These are phyloP conservation scores for Pestalotiopsis sp. DNA, from an alignment of 2,329 filamentous ascomycete species.

Conservation along the genomic window DNA sequence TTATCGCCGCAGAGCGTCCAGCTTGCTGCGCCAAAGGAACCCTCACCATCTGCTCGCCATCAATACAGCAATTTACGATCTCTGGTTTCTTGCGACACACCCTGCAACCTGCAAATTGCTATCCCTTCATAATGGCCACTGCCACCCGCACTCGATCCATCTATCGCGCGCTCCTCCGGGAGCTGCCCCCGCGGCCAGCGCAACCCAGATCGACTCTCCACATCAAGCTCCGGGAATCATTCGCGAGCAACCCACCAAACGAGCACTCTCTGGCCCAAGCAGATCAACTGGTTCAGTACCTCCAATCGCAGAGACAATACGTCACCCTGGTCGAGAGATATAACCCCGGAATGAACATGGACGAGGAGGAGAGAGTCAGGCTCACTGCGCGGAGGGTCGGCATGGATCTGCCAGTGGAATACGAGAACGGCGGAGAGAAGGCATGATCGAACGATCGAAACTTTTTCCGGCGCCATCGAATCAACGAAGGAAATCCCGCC, in stretches of 20 bases:
- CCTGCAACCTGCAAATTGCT: not conserved
- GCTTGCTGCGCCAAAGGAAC: not conserved
- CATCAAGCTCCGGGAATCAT: slow-evolving; percentile 65
- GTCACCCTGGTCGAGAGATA: slow-evolving; percentile 83
- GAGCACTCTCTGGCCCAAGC: slow-evolving; percentile 50
- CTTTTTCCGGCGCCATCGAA: not conserved
- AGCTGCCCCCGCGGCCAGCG: slow-evolving; percentile 73
- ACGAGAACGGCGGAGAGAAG: slow-evolving; percentile 23
- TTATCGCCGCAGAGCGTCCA: slow-evolving; percentile 2
- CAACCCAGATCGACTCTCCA: slow-evolving; percentile 68
- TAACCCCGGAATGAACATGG: slow-evolving; percentile 89
- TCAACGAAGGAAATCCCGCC: not conserved
- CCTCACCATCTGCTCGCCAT: not conserved
- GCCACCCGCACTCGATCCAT: slow-evolving; percentile 68
- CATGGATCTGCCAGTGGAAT: slow-evolving; percentile 81
- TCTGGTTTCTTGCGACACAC: not conserved
- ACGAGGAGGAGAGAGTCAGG: slow-evolving; percentile 80
- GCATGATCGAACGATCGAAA: not conserved
- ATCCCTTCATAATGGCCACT: slow-evolving; percentile 32
- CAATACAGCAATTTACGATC: not conserved
- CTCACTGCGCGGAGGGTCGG: slow-evolving; percentile 86
- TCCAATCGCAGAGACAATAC: slow-evolving; percentile 85
- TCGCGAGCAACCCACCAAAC: slow-evolving; percentile 44
- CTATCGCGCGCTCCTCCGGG: slow-evolving; percentile 87
- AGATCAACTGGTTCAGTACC: slow-evolving; percentile 80